Evolutionary conservation across 2,329 filamentous ascomycete species (phyloP).

Genomic region (Elsinoe batatas): DNA sequence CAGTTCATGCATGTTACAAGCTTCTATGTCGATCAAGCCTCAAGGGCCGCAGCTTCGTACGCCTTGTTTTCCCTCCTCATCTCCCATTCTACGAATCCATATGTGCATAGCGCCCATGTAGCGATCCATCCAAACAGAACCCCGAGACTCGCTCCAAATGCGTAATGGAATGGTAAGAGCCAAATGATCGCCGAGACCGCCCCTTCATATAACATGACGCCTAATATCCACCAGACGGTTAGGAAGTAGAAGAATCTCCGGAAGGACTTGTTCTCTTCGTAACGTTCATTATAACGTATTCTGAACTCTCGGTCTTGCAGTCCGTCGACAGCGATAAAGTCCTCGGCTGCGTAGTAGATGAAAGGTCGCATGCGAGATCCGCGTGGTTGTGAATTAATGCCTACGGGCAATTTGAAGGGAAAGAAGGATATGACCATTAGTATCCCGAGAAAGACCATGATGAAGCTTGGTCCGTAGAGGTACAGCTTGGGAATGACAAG

Average conservation of each 20-base stretch:
- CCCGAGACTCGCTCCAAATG: constrained; percentile 23
- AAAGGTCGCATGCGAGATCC: constrained; percentile 23
- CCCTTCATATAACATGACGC: constrained; percentile 23
- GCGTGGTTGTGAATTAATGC: constrained; percentile 25
- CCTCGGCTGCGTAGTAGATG: constrained; percentile 27
- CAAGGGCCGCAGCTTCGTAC: constrained; percentile 22
- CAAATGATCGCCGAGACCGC: constrained; percentile 25
- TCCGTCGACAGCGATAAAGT: constrained; percentile 26
- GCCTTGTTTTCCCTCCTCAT: constrained; percentile 23
- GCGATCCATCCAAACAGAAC: constrained; percentile 24
- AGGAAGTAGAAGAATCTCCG: constrained; percentile 23
- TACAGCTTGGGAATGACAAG: constrained; percentile 23
- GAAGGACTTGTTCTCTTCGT: constrained; percentile 23
- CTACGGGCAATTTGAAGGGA: constrained; percentile 24
- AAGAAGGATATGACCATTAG: constrained; percentile 24
- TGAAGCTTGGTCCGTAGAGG: constrained; percentile 24
- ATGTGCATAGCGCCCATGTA: constrained; percentile 19
- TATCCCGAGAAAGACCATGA: constrained; percentile 24
- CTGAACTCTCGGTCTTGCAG: constrained; percentile 26
- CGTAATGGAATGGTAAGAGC: constrained; percentile 23
- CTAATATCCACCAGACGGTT: constrained; percentile 24
- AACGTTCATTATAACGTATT: constrained; percentile 25
- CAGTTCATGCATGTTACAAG: no score
- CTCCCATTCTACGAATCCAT: constrained; percentile 21
- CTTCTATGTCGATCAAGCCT: constrained; percentile 13